Evolutionary conservation across 805 yeast species (phyloP), one percentile per base, ranked within the genome.

Genomic region (Lachancea waltii): DNA sequence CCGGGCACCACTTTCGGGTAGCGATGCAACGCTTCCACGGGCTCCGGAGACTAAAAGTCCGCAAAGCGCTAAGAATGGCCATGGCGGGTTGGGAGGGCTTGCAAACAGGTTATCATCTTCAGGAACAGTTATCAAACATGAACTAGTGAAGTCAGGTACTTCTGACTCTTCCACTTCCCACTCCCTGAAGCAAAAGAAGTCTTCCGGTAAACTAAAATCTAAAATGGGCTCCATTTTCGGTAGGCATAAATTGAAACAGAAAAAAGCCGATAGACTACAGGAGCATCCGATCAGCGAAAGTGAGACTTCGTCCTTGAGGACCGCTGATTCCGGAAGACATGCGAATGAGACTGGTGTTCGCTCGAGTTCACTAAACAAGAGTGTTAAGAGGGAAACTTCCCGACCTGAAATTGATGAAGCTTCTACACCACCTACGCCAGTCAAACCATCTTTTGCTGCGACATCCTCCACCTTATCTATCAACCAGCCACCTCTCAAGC

Each of bases 151-250:
- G 43, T 44, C 51, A 21, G 60, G 53, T 30, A 58, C 58, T 34
- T 57, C 63, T 4, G 51, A 50, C 36, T 43, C 56, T 15, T 38
- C 40, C n/a, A 60, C 53, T 33, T 67, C 46, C 54, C 51, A 36
- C 27, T 46, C 60, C 14, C 48, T 46, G 30, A 54, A 54, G 33
- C 47, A 51, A 22, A 59, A 56, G 35, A 62, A 61, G 41, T 44
- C 60, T 14, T 51, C 59, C 36, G 58, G 58, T 32, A 70, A 69
- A 32, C 58, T 84, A 50, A 76, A 75, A 59, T 81, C 87, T 5
- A 77, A 67, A 51, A 81, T 84, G 40, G 94, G 94, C 7, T 80
- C 92, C 1, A 73, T 84, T 45, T 77, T 84, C 50, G 79, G 82
- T 31, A 73, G 77, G 46, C 79, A 75, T 57, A 77, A 75, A 51